Conservation (phyloP, 2,329 filamentous ascomycete species). For the Pestalotiopsis sp. region DNA sequence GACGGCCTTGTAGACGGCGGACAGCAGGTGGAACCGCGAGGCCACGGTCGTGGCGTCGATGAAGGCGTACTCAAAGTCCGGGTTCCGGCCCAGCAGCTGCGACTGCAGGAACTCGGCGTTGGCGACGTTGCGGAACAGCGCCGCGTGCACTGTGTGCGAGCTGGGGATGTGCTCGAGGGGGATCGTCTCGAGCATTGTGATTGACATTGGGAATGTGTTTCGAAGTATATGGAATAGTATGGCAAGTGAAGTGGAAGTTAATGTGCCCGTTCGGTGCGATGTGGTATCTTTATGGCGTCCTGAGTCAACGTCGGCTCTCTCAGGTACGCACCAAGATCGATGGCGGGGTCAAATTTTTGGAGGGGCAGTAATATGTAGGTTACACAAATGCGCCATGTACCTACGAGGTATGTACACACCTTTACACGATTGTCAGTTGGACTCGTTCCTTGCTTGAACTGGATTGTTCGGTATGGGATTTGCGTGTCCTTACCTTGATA, state of each 20-base stretch:
- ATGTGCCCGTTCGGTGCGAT: no score
- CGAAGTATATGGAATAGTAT: no score
- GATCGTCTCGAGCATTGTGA: conserved; percentile 66
- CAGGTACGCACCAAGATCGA: neutral
- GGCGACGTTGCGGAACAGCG: conserved; percentile 73
- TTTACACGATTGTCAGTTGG: no score
- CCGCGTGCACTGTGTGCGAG: conserved; percentile 69
- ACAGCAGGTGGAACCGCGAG: conserved; percentile 72
- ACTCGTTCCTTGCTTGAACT: no score
- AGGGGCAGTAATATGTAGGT: neutral
- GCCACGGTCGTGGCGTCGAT: conserved; percentile 83
- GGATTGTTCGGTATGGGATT: no score
- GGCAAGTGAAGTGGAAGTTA: no score
- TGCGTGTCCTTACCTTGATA: fast-evolving
- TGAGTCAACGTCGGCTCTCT: neutral
- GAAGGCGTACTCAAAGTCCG: conserved; percentile 90
- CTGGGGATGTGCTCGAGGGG: conserved; percentile 75
- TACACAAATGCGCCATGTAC: neutral
- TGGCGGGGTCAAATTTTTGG: neutral
- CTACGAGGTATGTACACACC: no score
- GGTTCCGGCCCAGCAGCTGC: conserved; percentile 83
- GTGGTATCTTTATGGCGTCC: neutral
- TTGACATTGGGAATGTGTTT: neutral
- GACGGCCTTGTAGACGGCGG: conserved; percentile 78
- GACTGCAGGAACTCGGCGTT: conserved; percentile 80